A percentile compares a stretch with the other conserved stretches of the same genome.
Conservation (phyloP, 441 rosid species). For the Populus hybrid region DNA sequence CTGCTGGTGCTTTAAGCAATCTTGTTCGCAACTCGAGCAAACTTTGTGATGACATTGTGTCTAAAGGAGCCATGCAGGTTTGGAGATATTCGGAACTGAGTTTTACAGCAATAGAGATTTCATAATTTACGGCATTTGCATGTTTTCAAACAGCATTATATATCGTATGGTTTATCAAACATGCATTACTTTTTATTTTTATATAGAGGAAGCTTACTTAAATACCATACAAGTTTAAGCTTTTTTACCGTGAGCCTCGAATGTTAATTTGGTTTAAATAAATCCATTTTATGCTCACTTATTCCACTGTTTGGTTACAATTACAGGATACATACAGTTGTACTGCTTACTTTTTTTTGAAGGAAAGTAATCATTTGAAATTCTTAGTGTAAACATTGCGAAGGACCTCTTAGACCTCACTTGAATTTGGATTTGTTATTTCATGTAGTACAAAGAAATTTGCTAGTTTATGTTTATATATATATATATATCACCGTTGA, state of each 20-base stretch:
- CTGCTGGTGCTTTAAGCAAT: slow-evolving; percentile 97
- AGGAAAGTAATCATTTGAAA: neutral
- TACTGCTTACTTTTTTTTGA: neutral
- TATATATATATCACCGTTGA: neutral
- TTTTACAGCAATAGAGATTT: neutral
- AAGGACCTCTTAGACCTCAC: neutral
- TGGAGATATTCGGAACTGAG: slow-evolving; percentile 9
- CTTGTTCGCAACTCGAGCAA: slow-evolving; percentile 94
- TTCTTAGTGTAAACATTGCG: neutral
- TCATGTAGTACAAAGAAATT: no score
- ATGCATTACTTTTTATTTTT: neutral
- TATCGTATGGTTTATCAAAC: neutral
- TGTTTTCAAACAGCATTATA: neutral
- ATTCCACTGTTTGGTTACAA: neutral
- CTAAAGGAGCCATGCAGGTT: slow-evolving; percentile 97
- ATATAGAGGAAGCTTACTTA: neutral
- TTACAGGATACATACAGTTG: neutral
- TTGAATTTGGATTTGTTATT: neutral
- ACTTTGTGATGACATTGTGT: slow-evolving; percentile 88
- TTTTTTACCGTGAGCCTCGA: neutral
- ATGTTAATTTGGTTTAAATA: neutral
- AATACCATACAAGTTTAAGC: no score
- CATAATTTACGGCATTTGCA: neutral
- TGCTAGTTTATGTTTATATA: neutral
- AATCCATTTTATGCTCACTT: neutral